phyloP scores from a whole-genome alignment of 257 asterid species.

The Penstemon barbatus region DNA sequence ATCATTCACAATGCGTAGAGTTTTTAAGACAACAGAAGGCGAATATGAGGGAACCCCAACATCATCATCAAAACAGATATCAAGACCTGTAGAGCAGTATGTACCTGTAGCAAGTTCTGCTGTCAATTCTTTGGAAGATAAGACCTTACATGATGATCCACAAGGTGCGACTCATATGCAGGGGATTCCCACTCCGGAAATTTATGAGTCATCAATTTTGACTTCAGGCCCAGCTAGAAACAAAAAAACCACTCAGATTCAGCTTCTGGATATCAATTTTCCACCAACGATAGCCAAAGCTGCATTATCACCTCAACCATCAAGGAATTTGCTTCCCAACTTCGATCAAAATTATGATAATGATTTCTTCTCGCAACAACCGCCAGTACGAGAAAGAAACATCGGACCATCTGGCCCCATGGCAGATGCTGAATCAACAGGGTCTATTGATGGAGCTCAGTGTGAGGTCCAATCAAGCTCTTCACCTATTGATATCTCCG shows the following conservation, averaged over 20 bases:
- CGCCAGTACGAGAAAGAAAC: constrained; percentile 32
- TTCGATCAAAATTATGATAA: constrained; percentile 44
- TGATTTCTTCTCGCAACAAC: constrained; percentile 27
- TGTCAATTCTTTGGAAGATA: constrained; percentile 43
- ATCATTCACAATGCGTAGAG: constrained; percentile 85
- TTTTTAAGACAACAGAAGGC: constrained; percentile 68
- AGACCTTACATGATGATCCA: constrained; percentile 35
- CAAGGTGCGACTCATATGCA: constrained; percentile 43
- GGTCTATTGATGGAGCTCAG: constrained; percentile 77
- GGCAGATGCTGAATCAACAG: constrained; percentile 73
- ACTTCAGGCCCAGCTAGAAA: constrained; percentile 51
- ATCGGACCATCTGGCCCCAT: constrained; percentile 37
- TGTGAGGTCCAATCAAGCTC: constrained; percentile 68
- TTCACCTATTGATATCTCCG: constrained; percentile 48
- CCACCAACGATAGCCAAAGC: constrained; percentile 64
- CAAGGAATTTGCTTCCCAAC: constrained; percentile 39
- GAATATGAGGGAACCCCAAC: constrained; percentile 64
- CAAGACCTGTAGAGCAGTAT: constrained; percentile 43
- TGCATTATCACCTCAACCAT: constrained; percentile 41
- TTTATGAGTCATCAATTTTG: constrained; percentile 70
- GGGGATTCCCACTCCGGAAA: constrained; percentile 80
- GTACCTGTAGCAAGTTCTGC: constrained; percentile 47
- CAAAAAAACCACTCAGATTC: constrained; percentile 58
- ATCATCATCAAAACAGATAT: constrained; percentile 43
- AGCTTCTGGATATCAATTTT: constrained; percentile 85